Evolutionary conservation across 495 filamentous ascomycete species (phyloP), one percentile per base, ranked within the genome.

Genomic region (Aspergillus saccharolyticus): DNA sequence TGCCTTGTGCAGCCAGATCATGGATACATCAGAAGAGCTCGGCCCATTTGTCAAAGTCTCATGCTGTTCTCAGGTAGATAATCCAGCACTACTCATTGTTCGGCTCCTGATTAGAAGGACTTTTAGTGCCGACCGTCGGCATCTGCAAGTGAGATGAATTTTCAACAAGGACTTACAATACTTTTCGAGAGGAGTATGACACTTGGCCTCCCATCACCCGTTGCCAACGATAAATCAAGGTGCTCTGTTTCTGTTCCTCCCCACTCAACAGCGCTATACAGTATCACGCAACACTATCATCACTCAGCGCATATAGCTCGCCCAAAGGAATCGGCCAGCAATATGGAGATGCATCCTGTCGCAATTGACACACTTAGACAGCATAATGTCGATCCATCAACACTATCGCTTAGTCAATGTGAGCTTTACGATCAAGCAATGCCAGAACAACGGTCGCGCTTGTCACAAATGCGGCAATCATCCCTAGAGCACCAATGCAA

Each of bases 211-310:
- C 54, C 63, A 12, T 50, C 56, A 6, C 46, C 52, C 10, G 52
- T 57, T 12, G 54, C 25, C 42, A 45, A n/a, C 17, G 24, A 45
- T n/a, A 54, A 44, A 17, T 6, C 20, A 19, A 33, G 45, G 20
- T 39, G 22, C 4, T 46, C 54, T 33, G 39, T 21, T 52, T 39
- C 63, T 33, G 21, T 14, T 28, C 60, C 70, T 21, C 63, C 72
- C 33, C 4, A 39, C 7, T 12, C 33, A 8, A 39, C n/a, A 14
- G 80, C 82, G 55, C 75, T 76, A 52, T 90, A 89, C 72, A 86
- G 83, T 53, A 81, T 89, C 59, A 79, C 86, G 14, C 85, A 87
- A 60, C 88, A 91, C 68, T 90, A 90, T 67, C 83, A 86, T 61
- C 89, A 91, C 66, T 88, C 86, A 2, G 69, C 83, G 24, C 86